A percentile compares a stretch with the other conserved stretches of the same genome.
Conservation (phyloP, 352 stramenopile species). For the Lagenidium sp. region DNA sequence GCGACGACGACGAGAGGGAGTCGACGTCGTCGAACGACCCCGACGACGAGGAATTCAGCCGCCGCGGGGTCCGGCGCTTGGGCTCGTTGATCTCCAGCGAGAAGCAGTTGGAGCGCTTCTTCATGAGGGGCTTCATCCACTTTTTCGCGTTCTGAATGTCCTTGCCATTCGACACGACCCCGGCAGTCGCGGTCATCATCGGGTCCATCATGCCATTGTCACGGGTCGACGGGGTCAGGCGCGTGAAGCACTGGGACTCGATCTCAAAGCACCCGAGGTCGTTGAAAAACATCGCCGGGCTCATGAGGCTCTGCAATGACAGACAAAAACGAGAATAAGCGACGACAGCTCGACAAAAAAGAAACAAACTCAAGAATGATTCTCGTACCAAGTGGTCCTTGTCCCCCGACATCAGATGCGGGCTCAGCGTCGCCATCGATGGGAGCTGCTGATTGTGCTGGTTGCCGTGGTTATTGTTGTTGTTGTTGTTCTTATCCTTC, state of each 20-base stretch:
- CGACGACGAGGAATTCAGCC: conserved; percentile 34
- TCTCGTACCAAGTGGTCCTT: conserved; percentile 14
- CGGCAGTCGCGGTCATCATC: not conserved
- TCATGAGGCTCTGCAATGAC: conserved; percentile 13
- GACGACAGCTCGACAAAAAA: not conserved
- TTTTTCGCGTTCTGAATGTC: not conserved
- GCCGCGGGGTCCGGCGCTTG: conserved; percentile 56
- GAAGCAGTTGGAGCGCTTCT: conserved; percentile 55
- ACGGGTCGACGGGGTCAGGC: conserved; percentile 21
- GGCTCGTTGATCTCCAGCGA: conserved; percentile 39
- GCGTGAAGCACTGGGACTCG: conserved; percentile 56
- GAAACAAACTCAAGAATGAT: too few species aligned
- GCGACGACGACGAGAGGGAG: conserved; percentile 16
- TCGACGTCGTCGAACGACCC: conserved; percentile 50
- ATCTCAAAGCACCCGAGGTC: conserved; percentile 58
- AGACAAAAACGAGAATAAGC: too few species aligned
- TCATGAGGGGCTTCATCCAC: conserved; percentile 33
- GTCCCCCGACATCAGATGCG: too few species aligned
- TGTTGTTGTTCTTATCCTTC: conserved; percentile 14
- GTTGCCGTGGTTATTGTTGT: conserved; percentile 13
- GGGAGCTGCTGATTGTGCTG: not conserved
- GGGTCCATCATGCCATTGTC: not conserved
- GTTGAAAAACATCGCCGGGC: conserved; percentile 44
- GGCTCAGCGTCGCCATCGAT: not conserved
- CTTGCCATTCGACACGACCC: conserved; percentile 2